Evolutionary conservation across 2,329 filamentous ascomycete species (phyloP).

Genomic region (Fusarium annulatum): DNA sequence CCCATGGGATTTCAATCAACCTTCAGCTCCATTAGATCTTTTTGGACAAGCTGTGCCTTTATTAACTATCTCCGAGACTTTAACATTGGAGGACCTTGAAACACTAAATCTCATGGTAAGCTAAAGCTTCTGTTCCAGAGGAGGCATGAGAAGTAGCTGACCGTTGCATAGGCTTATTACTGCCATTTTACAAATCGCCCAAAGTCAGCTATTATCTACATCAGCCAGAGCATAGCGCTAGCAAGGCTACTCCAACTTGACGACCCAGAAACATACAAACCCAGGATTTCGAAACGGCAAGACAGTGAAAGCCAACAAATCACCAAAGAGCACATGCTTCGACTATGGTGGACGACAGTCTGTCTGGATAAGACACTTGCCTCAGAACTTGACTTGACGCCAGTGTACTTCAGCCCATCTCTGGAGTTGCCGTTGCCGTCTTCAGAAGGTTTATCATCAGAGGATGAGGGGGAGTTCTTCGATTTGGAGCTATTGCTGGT

Average conservation of each 20-base stretch:
- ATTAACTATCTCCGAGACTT: not conserved
- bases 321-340: not conserved
- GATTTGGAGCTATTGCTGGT: not conserved
- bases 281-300: rapidly evolving
- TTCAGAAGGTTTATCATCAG: not conserved
- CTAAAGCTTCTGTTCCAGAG: not conserved
- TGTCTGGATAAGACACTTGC: not conserved
- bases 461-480: not conserved
- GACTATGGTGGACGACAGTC: not conserved
- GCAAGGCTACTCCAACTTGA: not conserved
- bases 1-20: too few relatives aligned
- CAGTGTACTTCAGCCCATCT: rapidly evolving
- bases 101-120: not conserved
- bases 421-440: not conserved
- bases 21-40: not conserved
- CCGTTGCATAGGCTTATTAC: not conserved
- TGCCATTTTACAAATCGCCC: not conserved
- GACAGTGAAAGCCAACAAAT: rapidly evolving
- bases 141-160: not conserved
- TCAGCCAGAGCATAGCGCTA: not conserved
- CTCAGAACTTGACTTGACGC: not conserved
- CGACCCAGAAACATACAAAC: rapidly evolving
- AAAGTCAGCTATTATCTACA: not conserved
- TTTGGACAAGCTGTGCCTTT: not conserved
- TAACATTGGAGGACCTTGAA: not conserved